These are phyloP conservation scores for Dioscorea dumetorum DNA, from an alignment of 106 monocot genomes.

Conservation along the genomic window DNA sequence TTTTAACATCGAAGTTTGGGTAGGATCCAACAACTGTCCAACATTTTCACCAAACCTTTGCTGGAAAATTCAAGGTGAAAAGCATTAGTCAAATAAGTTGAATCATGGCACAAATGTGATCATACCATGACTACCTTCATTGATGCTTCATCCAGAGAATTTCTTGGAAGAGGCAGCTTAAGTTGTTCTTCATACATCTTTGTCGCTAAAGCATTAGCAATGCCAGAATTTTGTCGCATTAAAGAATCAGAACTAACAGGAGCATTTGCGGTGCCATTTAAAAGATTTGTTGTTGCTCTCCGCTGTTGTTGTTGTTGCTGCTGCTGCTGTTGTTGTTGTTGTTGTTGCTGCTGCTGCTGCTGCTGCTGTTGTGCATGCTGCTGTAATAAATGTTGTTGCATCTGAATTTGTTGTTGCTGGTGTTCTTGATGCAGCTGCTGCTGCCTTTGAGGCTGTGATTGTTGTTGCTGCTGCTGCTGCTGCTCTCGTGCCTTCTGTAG, in stretches of 20 bases:
- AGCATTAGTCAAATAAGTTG: too few species aligned
- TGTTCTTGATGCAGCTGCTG: constrained; percentile 30
- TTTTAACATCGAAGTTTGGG: constrained; percentile 59
- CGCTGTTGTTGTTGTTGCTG: constrained; percentile 71
- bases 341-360: too few species aligned
- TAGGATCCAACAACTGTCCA: constrained; percentile 52
- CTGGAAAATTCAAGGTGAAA: constrained; percentile 22
- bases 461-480: constrained; percentile 46
- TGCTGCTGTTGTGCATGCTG: constrained; percentile 40
- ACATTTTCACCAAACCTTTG: constrained; percentile 76
- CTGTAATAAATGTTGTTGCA: constrained; percentile 23
- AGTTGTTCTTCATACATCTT: constrained; percentile 89
- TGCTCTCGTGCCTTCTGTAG: constrained; percentile 65
- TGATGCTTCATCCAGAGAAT: constrained; percentile 63
- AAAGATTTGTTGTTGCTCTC: constrained; percentile 50
- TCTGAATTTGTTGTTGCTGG: constrained; percentile 38
- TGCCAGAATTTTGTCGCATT: constrained; percentile 59
- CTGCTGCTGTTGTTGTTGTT: constrained; percentile 49
- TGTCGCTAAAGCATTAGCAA: constrained; percentile 81
- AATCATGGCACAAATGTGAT: too few species aligned
- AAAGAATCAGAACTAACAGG: constrained; percentile 51
- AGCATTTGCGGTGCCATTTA: constrained; percentile 63
- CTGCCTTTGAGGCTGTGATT: constrained; percentile 31
- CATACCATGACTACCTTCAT: constrained; percentile 38
- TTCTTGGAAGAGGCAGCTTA: constrained; percentile 69